Evolutionary conservation across 1,284 basidiomycete genomes (phyloP).

Genomic region (Sanghuangporus sanghuang): DNA sequence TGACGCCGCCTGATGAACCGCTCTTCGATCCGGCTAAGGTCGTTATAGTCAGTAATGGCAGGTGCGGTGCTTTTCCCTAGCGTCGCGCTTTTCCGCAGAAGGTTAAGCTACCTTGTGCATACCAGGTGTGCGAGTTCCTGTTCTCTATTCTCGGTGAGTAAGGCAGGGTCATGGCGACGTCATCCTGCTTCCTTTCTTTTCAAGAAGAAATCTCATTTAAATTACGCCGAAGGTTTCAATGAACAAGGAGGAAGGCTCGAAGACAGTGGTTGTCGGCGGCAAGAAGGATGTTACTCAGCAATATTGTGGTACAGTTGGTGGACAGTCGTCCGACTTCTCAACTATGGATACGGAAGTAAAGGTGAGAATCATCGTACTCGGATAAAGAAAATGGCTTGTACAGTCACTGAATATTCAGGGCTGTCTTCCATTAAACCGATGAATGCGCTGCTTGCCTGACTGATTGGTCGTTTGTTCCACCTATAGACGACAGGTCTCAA

Average conservation of each 20-base stretch:
- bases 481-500: slow-evolving; percentile 44
- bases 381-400: background rate
- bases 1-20: slow-evolving; percentile 37
- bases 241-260: slow-evolving; percentile 52
- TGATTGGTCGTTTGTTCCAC: slow-evolving; percentile 1
- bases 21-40: slow-evolving; percentile 50
- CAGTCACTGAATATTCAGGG: background rate
- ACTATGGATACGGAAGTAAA: slow-evolving; percentile 57
- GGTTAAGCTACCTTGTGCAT: background rate
- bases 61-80: slow-evolving; percentile 25
- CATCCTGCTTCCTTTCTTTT: slow-evolving; percentile 5
- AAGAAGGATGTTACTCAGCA: slow-evolving; percentile 43
- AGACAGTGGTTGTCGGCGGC: slow-evolving; percentile 53
- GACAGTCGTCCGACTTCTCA: slow-evolving; percentile 50
- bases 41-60: slow-evolving; percentile 52
- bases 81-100: background rate
- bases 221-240: slow-evolving; percentile 43
- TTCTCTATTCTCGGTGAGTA: slow-evolving; percentile 48
- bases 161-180: slow-evolving; percentile 7
- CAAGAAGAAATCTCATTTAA: background rate
- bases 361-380: slow-evolving; percentile 25
- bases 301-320: slow-evolving; percentile 59
- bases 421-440: background rate
- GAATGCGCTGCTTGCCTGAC: background rate
- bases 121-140: slow-evolving; percentile 48